phyloP scores from a whole-genome alignment of 257 asterid genomes.

The Echium plantagineum region DNA sequence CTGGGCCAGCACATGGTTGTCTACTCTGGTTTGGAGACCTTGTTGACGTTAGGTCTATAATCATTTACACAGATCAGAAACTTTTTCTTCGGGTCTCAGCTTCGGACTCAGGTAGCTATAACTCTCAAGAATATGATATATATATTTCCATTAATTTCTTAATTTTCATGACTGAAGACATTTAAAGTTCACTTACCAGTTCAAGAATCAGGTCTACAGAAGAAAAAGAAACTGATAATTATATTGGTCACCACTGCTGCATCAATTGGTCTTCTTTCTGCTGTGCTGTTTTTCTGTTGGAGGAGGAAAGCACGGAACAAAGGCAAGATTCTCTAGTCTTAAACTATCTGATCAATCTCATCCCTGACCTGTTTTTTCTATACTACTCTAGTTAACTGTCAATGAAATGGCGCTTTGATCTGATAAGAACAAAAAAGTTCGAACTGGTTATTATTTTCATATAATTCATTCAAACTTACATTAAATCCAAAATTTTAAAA shows the following conservation, averaged over 20 bases:
- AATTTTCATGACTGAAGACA: no score
- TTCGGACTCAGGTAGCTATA: conserved; percentile 10
- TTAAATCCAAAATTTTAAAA: no score
- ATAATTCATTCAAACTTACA: no score
- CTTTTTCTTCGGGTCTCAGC: conserved; percentile 11
- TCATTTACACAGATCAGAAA: neutral
- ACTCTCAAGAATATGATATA: neutral
- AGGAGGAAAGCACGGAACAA: neutral
- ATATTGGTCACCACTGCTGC: neutral
- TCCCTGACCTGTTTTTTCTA: no score
- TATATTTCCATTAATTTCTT: neutral
- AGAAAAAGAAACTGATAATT: neutral
- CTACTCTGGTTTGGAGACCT: conserved; percentile 29
- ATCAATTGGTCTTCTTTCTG: no score
- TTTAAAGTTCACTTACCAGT: neutral
- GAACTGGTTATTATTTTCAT: no score
- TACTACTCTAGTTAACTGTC: no score
- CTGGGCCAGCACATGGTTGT: conserved; percentile 23
- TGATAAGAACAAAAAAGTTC: no score
- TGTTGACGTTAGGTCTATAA: conserved; percentile 20
- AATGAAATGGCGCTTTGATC: no score
- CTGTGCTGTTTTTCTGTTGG: neutral
- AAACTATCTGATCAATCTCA: no score
- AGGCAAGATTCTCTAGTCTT: neutral
- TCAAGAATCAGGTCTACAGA: neutral